Evolutionary conservation across 139 green algal species (phyloP).

Genomic region (Tetradesmus obliquus): DNA sequence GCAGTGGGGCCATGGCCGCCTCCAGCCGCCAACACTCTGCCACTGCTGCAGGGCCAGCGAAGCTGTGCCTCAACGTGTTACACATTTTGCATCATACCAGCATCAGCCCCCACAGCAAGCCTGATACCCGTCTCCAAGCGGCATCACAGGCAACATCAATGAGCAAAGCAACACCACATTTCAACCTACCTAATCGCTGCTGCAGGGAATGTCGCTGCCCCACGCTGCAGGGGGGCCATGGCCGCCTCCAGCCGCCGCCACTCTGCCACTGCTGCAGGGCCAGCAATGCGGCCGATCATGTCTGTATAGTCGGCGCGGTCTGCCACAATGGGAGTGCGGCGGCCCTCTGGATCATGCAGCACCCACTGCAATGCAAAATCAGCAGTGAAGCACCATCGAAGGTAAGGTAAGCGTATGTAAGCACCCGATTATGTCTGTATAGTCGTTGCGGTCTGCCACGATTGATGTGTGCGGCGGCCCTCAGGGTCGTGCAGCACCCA

Average conservation of each 20-base stretch:
- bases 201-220: constrained; percentile 77
- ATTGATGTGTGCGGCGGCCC: background rate
- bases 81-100: constrained; percentile 53
- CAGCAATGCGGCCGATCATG: constrained; percentile 65
- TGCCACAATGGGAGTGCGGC: constrained; percentile 74
- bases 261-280: constrained; percentile 60
- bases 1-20: constrained; percentile 69
- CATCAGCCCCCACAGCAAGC: constrained; percentile 62
- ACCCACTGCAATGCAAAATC: constrained; percentile 73
- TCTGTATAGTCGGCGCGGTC: constrained; percentile 62
- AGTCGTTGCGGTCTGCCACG: background rate
- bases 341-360: constrained; percentile 74
- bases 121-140: too few relatives aligned
- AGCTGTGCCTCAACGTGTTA: constrained; percentile 54
- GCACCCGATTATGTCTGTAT: background rate
- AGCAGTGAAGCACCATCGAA: background rate
- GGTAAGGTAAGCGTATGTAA: background rate
- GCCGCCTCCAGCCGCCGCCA: constrained; percentile 68
- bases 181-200: constrained; percentile 62
- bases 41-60: constrained; percentile 59
- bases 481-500: background rate
- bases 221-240: constrained; percentile 74
- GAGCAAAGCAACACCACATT: too few relatives aligned
- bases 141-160: too few relatives aligned
- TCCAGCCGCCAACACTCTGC: constrained; percentile 72